These are phyloP conservation scores for Cyberlindnera galapagoensis DNA, from an alignment of 805 yeast species.

Conservation along the genomic window DNA sequence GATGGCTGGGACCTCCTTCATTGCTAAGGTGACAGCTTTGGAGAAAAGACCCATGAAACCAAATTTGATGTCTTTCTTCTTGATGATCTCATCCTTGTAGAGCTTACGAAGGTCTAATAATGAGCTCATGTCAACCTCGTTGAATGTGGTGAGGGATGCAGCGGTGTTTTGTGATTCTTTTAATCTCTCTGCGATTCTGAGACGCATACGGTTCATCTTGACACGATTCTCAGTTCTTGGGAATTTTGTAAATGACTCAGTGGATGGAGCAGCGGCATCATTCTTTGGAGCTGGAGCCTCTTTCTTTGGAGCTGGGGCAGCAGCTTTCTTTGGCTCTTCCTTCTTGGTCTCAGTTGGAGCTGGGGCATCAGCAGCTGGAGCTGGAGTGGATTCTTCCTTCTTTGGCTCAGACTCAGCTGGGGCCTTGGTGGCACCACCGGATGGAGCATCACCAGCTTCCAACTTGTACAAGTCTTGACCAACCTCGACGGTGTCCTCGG, in stretches of 20 bases:
- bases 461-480: conserved; percentile 89
- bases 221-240: conserved; percentile 86
- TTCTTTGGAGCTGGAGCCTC: conserved; percentile 23
- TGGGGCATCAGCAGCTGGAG: conserved; percentile 22
- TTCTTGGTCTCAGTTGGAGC: conserved; percentile 25
- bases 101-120: conserved; percentile 90
- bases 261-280: conserved; percentile 32
- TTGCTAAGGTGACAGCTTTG: conserved; percentile 86
- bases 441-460: conserved; percentile 71
- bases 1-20: conserved; percentile 91
- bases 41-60: conserved; percentile 99
- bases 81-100: conserved; percentile 94
- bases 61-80: conserved; percentile 87
- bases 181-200: conserved; percentile 97
- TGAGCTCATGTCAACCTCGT: conserved; percentile 94
- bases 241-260: conserved; percentile 35
- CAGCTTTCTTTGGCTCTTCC: conserved; percentile 18
- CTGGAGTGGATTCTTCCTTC: conserved; percentile 23
- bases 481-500: conserved; percentile 91
- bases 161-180: conserved; percentile 99
- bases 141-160: conserved; percentile 95
- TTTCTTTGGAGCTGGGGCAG: conserved; percentile 26
- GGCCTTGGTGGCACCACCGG: conserved; percentile 37
- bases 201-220: conserved; percentile 98
- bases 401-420: conserved; percentile 26